Conservation (phyloP, 2,329 filamentous ascomycete species). For the Cercospora zeina region DNA sequence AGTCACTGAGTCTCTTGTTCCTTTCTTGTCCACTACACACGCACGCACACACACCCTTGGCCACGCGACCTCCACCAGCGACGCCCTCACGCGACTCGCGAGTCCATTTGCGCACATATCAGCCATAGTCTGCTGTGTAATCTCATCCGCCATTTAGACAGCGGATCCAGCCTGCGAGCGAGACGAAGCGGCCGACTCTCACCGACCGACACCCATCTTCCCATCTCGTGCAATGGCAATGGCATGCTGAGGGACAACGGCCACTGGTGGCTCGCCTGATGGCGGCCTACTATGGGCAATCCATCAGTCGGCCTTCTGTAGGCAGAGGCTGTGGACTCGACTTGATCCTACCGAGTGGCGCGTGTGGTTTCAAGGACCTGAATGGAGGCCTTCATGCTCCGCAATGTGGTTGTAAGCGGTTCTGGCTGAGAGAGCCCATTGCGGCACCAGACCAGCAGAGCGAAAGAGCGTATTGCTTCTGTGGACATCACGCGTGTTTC, state of each 20-base stretch:
- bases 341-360: slow-evolving; percentile 50
- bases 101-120: neutral
- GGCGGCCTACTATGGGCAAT: slow-evolving; percentile 35
- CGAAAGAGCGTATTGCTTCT: slow-evolving; percentile 52
- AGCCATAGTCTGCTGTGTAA: slow-evolving; percentile 5
- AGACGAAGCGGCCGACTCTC: slow-evolving; percentile 17
- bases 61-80: slow-evolving; percentile 18
- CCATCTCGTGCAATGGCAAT: slow-evolving; percentile 22
- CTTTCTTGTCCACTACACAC: neutral
- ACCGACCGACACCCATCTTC: slow-evolving; percentile 7
- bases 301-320: slow-evolving; percentile 27
- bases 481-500: slow-evolving; percentile 60
- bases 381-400: slow-evolving; percentile 46
- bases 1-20: slow-evolving; percentile 16
- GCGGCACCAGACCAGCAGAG: slow-evolving; percentile 28
- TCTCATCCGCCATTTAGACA: slow-evolving; percentile 14
- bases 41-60: slow-evolving; percentile 5
- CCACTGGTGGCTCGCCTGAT: slow-evolving; percentile 41
- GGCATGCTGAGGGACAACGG: slow-evolving; percentile 35
- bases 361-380: slow-evolving; percentile 55
- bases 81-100: slow-evolving; percentile 22
- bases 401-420: slow-evolving; percentile 56
- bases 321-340: slow-evolving; percentile 28
- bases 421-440: slow-evolving; percentile 46
- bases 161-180: slow-evolving; percentile 10